Evolutionary conservation across 768 basidiomycete genomes (phyloP).

Genomic region (Sutorius australiensis): DNA sequence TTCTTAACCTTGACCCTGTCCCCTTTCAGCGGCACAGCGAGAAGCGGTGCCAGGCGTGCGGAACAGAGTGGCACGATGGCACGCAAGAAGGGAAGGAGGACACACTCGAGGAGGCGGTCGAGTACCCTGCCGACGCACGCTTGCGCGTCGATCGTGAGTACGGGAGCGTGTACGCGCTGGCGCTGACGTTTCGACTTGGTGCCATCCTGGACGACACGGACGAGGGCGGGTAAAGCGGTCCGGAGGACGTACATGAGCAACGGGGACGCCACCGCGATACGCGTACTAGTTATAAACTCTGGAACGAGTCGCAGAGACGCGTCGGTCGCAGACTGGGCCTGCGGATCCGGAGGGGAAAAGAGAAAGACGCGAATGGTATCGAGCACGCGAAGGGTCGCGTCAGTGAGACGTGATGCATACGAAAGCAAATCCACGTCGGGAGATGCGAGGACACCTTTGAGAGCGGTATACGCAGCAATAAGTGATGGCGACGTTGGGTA

Average conservation of each 20-base stretch:
- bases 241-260: constrained; percentile 23
- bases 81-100: constrained; percentile 22
- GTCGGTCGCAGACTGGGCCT: neutral
- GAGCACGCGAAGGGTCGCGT: constrained; percentile 19
- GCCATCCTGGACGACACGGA: constrained; percentile 5
- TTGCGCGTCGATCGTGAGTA: neutral
- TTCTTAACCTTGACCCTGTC: neutral
- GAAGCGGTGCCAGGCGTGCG: constrained; percentile 13
- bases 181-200: constrained; percentile 13
- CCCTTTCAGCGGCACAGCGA: constrained; percentile 3
- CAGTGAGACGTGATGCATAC: constrained; percentile 13
- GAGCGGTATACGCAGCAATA: constrained; percentile 18
- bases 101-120: constrained; percentile 14
- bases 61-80: constrained; percentile 19
- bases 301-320: neutral
- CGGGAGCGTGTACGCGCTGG: neutral
- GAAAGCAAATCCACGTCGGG: constrained; percentile 1
- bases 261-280: constrained; percentile 22
- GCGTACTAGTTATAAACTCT: constrained; percentile 14
- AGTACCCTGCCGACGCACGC: constrained; percentile 12
- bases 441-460: constrained; percentile 16
- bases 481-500: constrained; percentile 24
- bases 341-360: constrained; percentile 8
- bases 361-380: constrained; percentile 18
- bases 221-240: constrained; percentile 17